Evolutionary conservation across 768 basidiomycete genomes (phyloP).

Genomic region (Pisolithus microcarpus): DNA sequence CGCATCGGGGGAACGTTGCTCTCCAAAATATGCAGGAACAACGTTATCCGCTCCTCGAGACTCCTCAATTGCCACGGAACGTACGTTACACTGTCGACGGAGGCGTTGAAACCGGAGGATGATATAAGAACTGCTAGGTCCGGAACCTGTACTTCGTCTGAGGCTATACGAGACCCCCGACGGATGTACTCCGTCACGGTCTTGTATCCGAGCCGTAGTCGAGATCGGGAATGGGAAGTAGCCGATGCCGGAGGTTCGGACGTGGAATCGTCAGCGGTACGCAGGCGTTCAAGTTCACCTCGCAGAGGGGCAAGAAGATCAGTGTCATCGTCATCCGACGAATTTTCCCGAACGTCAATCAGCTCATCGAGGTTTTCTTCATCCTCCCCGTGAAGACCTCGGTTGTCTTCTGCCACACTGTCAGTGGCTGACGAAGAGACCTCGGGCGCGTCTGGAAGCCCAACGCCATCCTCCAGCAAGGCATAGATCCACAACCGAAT

Average conservation of each 20-base stretch:
- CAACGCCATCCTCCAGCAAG: constrained; percentile 60
- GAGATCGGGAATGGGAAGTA: constrained; percentile 26
- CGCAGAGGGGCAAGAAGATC: constrained; percentile 66
- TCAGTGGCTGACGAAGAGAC: no score
- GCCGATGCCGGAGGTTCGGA: constrained; percentile 27
- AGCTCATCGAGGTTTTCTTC: constrained; percentile 53
- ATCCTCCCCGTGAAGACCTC: constrained; percentile 21
- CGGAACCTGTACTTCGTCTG: constrained; percentile 50
- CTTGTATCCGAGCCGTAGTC: constrained; percentile 15
- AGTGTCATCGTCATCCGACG: constrained; percentile 34
- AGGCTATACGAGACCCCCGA: constrained; percentile 57
- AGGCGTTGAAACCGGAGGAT: constrained; percentile 24
- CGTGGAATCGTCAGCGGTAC: constrained; percentile 30
- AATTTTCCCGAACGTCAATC: constrained; percentile 62
- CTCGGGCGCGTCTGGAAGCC: constrained; percentile 37
- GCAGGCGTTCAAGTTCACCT: constrained; percentile 57
- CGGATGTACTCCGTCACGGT: constrained; percentile 53
- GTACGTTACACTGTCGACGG: constrained; percentile 17
- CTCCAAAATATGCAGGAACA: constrained; percentile 49
- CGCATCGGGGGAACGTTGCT: constrained; percentile 47
- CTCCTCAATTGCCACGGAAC: constrained; percentile 44
- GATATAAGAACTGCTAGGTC: constrained; percentile 43
- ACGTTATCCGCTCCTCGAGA: constrained; percentile 42
- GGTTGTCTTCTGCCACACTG: constrained; percentile 3
- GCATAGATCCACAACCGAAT: constrained; percentile 63